Base-by-base conservation (phyloP, 1,284 basidiomycete species). In the Porogramme epimiltina region DNA sequence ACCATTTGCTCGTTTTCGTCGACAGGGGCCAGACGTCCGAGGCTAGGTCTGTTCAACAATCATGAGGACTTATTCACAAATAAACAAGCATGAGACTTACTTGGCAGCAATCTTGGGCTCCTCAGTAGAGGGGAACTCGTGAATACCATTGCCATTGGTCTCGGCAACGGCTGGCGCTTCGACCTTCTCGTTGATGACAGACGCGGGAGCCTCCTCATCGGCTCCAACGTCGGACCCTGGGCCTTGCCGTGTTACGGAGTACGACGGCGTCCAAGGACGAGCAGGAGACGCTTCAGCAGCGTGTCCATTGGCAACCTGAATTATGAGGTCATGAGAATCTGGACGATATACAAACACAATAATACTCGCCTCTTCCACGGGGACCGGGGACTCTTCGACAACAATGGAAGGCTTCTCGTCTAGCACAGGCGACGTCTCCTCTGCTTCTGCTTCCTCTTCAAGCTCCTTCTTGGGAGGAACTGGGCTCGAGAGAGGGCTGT, bases 181-280 rank as follows among this genome's bases (percentile, higher is more conserved):
- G 10, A n/a, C 37, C 42, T 52, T 45, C 51, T 53, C 46, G 24
- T 25, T 23, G 33, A 11, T 23, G 18, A 34, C 13, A 20, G 44
- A 18, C 2, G 25, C 41, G n/a, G 31, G 16, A 15, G 45, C 13
- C 41, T 19, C 52, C 50, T 36, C 57, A 25, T 55, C 57, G 4
- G 36, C 37, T 10, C 54, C 51, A 4, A 45, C 51, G 34, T 55
- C 57, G 19, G 54, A 53, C 4, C 40, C 61, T 19, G 70, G 62
- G n/a, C 73, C 73, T 55, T 73, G 72, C 3, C 57, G 62, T 2
- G 66, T 69, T 10, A 66, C 65, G 5, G 61, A 62, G 44, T 66
- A 67, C 22, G 64, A 64, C 13, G 64, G 65, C 1, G 63, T 65
- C 63, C 63, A 67, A 34, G 62, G 61, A 2, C 59, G 56, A 2